Evolutionary conservation across 352 stramenopile species (phyloP).

Genomic region (Bremia lactucae): DNA sequence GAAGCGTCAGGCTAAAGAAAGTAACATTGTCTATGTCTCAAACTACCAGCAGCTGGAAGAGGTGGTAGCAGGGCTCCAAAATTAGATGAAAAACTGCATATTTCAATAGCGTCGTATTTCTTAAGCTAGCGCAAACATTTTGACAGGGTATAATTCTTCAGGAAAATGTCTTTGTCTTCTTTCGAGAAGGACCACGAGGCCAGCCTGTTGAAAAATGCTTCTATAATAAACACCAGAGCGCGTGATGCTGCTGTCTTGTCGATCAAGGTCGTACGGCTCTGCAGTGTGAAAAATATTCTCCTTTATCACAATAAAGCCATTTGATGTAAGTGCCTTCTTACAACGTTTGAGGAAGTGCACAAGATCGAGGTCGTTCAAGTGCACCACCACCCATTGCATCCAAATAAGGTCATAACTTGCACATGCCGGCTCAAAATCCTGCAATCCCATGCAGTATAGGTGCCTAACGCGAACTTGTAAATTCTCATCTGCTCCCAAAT

Average conservation of each 20-base stretch:
- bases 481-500: constrained; percentile 53
- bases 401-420: constrained; percentile 92
- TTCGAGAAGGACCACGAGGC: constrained; percentile 77
- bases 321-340: constrained; percentile 41
- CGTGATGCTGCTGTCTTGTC: constrained; percentile 90
- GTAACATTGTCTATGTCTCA: constrained; percentile 18
- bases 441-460: constrained; percentile 87
- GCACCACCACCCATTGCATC: constrained; percentile 94
- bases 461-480: constrained; percentile 40
- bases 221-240: constrained; percentile 85
- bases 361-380: constrained; percentile 93
- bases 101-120: neutral
- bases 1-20: constrained; percentile 9
- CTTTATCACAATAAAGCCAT: constrained; percentile 69
- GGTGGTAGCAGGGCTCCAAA: constrained; percentile 11
- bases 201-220: constrained; percentile 87
- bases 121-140: constrained; percentile 87
- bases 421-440: constrained; percentile 74
- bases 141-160: constrained; percentile 90
- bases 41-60: constrained; percentile 20
- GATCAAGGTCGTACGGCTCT: constrained; percentile 87
- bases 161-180: constrained; percentile 88
- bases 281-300: constrained; percentile 84
- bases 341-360: constrained; percentile 88
- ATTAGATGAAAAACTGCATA: constrained; percentile 4